Conservation (phyloP, 768 basidiomycete genomes). For the Kwoniella sp. region DNA sequence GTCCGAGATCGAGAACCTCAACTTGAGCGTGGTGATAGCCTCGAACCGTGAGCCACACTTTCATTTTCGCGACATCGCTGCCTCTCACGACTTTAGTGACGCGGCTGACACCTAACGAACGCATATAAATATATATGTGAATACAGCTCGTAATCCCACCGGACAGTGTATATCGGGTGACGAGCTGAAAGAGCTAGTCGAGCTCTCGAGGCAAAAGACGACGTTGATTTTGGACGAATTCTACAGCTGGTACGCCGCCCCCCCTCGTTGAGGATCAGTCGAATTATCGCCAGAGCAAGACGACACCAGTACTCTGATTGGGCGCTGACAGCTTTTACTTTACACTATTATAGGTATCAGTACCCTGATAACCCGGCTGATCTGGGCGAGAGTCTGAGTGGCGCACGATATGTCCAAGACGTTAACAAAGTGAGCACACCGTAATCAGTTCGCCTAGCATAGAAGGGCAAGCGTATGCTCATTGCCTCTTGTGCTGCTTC, state of each 20-base stretch:
- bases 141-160: constrained; percentile 79
- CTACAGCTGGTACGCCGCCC: constrained; percentile 70
- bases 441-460: neutral
- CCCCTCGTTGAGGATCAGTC: neutral
- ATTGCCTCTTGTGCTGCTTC: neutral
- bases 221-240: constrained; percentile 70
- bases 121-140: neutral
- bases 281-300: neutral
- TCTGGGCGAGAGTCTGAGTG: constrained; percentile 75
- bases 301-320: neutral
- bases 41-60: constrained; percentile 71
- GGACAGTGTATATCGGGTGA: constrained; percentile 82
- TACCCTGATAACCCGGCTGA: constrained; percentile 78
- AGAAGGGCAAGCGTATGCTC: neutral
- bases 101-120: too few species aligned
- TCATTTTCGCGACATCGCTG: too few species aligned
- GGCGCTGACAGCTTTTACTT: neutral
- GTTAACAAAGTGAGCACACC: constrained; percentile 70
- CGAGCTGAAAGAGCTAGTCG: constrained; percentile 78
- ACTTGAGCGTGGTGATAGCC: constrained; percentile 79
- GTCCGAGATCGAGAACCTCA: constrained; percentile 80
- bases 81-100: too few species aligned
- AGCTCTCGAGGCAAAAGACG: constrained; percentile 71
- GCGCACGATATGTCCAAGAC: constrained; percentile 80
- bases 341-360: constrained; percentile 62